These are phyloP conservation scores for Ophiostoma ips DNA, from an alignment of 2,329 filamentous ascomycete species.

Conservation along the genomic window DNA sequence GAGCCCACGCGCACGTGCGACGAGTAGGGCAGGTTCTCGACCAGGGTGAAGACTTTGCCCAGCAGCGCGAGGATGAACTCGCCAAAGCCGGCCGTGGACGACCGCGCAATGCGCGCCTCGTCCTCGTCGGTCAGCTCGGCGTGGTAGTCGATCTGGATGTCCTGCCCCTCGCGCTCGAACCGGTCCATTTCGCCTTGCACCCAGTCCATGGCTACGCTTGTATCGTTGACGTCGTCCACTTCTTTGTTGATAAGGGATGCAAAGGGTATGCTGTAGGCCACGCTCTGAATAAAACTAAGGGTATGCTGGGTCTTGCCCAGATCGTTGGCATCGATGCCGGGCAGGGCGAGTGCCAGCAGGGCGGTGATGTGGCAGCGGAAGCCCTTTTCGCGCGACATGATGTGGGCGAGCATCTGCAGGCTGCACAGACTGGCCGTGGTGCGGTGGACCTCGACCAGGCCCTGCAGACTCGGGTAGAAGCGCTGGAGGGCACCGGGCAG, in stretches of 20 bases:
- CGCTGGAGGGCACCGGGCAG: conserved; percentile 85
- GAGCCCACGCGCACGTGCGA: conserved; percentile 77
- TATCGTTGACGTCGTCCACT: conserved; percentile 56
- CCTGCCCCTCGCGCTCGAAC: conserved; percentile 77
- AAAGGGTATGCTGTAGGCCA: conserved; percentile 92
- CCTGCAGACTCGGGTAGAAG: conserved; percentile 94
- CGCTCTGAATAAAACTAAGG: conserved; percentile 85
- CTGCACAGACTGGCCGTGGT: conserved; percentile 89
- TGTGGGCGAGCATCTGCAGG: conserved; percentile 78
- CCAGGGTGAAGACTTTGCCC: conserved; percentile 83
- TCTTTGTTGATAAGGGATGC: conserved; percentile 53
- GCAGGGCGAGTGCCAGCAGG: conserved; percentile 77
- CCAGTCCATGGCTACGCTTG: conserved; percentile 76
- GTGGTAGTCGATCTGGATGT: conserved; percentile 74
- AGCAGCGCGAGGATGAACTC: conserved; percentile 87
- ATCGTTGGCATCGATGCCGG: conserved; percentile 95
- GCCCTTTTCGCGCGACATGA: conserved; percentile 88
- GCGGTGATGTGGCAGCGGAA: conserved; percentile 94
- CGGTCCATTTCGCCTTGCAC: conserved; percentile 87
- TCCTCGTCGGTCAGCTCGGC: conserved; percentile 71
- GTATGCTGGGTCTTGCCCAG: conserved; percentile 93
- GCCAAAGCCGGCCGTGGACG: conserved; percentile 83
- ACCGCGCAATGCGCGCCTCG: conserved; percentile 76
- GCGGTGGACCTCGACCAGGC: conserved; percentile 89
- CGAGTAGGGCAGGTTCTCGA: conserved; percentile 90